These are phyloP conservation scores for Diaporthe sp. DNA, from an alignment of 2,329 filamentous ascomycete species.

Conservation along the genomic window DNA sequence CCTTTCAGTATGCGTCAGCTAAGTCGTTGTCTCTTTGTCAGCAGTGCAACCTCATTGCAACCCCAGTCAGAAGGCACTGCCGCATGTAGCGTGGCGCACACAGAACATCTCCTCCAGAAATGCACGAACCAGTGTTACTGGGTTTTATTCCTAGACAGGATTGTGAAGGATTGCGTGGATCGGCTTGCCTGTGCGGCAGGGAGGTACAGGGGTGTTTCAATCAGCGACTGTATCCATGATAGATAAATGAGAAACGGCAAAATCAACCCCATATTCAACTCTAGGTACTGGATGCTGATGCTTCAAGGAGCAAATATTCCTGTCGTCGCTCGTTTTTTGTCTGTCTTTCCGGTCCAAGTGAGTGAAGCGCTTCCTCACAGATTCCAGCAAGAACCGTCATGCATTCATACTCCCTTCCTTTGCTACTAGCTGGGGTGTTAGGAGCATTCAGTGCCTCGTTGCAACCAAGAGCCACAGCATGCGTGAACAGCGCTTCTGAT, in stretches of 20 bases:
- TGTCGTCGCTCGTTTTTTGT: not conserved
- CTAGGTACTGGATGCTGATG: not conserved
- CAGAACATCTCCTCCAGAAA: not conserved
- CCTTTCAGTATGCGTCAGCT: constrained; percentile 6
- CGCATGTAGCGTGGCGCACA: not conserved
- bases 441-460: not conserved
- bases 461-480: not conserved
- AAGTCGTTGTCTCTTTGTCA: constrained; percentile 5
- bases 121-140: not conserved
- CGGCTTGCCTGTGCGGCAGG: not conserved
- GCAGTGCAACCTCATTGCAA: not conserved
- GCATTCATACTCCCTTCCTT: not conserved
- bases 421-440: not conserved
- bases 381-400: not conserved
- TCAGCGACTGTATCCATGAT: not conserved
- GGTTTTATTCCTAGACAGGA: not conserved
- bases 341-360: not conserved
- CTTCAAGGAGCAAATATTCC: not conserved
- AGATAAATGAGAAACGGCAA: not conserved
- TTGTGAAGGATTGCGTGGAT: not conserved
- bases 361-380: not conserved
- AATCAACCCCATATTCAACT: not conserved
- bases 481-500: not conserved
- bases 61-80: not conserved
- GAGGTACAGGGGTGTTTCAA: not conserved